Base-by-base conservation (phyloP, 306 rosid genomes). In the Castanopsis chinensis region DNA sequence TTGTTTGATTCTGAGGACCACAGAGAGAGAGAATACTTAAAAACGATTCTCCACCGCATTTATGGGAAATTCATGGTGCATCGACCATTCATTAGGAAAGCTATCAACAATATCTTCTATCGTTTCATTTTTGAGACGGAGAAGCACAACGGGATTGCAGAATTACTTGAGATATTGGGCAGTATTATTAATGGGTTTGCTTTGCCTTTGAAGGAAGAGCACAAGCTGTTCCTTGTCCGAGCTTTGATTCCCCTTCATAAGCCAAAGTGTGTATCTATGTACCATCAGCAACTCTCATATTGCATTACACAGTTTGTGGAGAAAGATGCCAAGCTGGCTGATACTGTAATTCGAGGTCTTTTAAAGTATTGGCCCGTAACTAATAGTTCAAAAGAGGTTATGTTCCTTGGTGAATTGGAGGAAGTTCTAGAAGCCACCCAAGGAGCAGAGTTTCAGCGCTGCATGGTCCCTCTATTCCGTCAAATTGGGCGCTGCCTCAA, bases 21-120 rank as follows among this genome's bases (percentile, higher is more conserved):
- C 70, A 80, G 93, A 78, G 93, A 90, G 86, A 86, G 93, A 83
- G 93, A 87, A 45, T 90, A 85, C 88, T 77, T 90, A 52, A 90
- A 90, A 83, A 87, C 87, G 0, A 90, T 90, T 73, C 90, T 90
- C 60, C 93, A 90, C 58, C 88, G 91, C 7, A 61, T 90, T 58
- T 90, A 90, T 63, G 91, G 90, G 82, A 89, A 89, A 85, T 87
- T 89, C 83, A 89, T 87, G 92, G 92, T 89, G 78, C 90, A 89
- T 75, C 81, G 93, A 5, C 91, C 91, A 3, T 87, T 83, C 87
- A 90, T 90, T 78, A 82, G 93, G 81, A 90, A 87, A 76, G 88
- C 90, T 33, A 86, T 87, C 83, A 90, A 84, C 83, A 82, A 90
- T 75, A 82, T 86, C 88, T 87, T 90, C 82, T 90, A 85, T 76